A percentile compares a stretch with the other conserved stretches of the same genome.
phyloP scores from a whole-genome alignment of 257 asterid species.

The Solanum gandarillasii region DNA sequence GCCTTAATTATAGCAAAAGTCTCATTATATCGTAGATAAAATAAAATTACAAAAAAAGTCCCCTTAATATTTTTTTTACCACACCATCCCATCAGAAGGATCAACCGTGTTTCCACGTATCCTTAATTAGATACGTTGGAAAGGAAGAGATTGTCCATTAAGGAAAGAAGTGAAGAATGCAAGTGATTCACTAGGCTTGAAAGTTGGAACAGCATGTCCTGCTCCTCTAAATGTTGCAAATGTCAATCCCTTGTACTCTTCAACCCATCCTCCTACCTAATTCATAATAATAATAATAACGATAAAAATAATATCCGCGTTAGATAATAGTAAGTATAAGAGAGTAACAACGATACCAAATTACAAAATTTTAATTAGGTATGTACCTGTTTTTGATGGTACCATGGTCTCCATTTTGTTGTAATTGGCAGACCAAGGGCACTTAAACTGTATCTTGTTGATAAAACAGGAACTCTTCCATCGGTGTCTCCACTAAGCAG shows the following conservation, averaged over 20 bases:
- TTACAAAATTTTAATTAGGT: background rate
- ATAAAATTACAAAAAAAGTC: background rate
- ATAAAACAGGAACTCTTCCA: slow-evolving; percentile 80
- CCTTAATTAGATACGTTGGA: slow-evolving; percentile 14
- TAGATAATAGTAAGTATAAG: background rate
- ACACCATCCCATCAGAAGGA: background rate
- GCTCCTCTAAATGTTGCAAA: slow-evolving; percentile 93
- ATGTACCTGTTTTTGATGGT: slow-evolving; percentile 71
- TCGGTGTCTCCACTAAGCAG: slow-evolving; percentile 73
- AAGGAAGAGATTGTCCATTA: slow-evolving; percentile 52
- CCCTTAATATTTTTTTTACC: background rate
- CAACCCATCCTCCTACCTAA: slow-evolving; percentile 89
- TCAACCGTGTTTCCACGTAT: background rate
- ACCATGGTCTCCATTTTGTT: slow-evolving; percentile 87
- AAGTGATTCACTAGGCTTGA: slow-evolving; percentile 74
- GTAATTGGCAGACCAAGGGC: slow-evolving; percentile 55
- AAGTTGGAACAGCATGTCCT: slow-evolving; percentile 85
- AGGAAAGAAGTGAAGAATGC: slow-evolving; percentile 69
- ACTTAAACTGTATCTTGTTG: slow-evolving; percentile 76
- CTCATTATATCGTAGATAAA: background rate
- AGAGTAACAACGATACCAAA: background rate
- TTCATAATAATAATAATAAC: background rate
- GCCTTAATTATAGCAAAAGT: background rate
- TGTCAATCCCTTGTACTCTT: slow-evolving; percentile 76
- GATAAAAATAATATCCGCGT: background rate